Conservation (phyloP, 2,329 filamentous ascomycete genomes). For the Coniosporium tulheliwenetii region DNA sequence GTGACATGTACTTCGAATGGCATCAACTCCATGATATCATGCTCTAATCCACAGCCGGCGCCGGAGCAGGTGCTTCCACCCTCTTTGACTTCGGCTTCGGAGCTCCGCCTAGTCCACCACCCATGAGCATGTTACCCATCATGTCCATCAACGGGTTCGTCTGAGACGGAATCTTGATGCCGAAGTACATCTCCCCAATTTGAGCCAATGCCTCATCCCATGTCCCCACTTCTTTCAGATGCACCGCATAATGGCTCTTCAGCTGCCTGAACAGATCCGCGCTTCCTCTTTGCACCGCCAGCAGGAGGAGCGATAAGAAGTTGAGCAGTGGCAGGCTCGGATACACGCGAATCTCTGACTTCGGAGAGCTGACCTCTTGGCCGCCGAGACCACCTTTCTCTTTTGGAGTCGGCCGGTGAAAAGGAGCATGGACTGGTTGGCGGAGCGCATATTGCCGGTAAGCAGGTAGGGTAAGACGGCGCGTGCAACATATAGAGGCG, state of each 20-base stretch:
- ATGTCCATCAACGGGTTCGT: constrained; percentile 92
- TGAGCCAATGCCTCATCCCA: constrained; percentile 73
- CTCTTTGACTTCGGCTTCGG: constrained; percentile 27
- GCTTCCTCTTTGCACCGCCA: constrained; percentile 69
- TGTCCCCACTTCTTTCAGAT: constrained; percentile 58
- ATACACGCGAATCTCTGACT: constrained; percentile 65
- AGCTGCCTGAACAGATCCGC: constrained; percentile 69
- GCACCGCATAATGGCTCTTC: constrained; percentile 60
- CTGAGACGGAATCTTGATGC: constrained; percentile 73
- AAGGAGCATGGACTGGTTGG: constrained; percentile 64
- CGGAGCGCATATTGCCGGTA: constrained; percentile 76
- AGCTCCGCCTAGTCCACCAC: constrained; percentile 44
- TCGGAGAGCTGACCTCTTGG: constrained; percentile 65
- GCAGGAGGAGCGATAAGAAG: constrained; percentile 71
- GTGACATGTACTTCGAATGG: too few relatives aligned
- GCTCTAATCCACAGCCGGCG: constrained; percentile 14
- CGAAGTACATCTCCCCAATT: constrained; percentile 94
- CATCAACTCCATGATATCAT: neutral
- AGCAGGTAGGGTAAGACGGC: constrained; percentile 84
- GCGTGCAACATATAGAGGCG: constrained; percentile 71
- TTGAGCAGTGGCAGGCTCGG: constrained; percentile 88
- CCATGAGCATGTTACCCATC: constrained; percentile 91
- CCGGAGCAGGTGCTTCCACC: constrained; percentile 26
- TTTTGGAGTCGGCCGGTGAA: constrained; percentile 53
- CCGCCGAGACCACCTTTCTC: constrained; percentile 50